A percentile compares a stretch with the other conserved stretches of the same genome.
Evolutionary conservation across 2,329 filamentous ascomycete species (phyloP).

Genomic region (Fusarium phyllophilum): DNA sequence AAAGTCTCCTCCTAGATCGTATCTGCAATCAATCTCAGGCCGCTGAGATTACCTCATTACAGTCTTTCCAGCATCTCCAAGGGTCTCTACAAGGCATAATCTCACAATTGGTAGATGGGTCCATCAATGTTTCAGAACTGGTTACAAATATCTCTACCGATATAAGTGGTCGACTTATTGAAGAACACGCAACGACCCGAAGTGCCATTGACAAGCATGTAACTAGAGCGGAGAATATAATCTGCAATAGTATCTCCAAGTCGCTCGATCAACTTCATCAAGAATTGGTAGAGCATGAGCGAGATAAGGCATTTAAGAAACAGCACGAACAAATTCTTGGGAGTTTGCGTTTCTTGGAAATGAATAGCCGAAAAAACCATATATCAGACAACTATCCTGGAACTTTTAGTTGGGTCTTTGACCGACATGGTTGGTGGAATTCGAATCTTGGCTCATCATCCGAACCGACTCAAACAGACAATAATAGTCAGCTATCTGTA

Average conservation of each 20-base stretch:
- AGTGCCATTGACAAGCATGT: too few species aligned
- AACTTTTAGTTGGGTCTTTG: background rate
- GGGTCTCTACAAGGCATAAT: accelerated
- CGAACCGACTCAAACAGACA: too few species aligned
- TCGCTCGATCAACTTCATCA: background rate
- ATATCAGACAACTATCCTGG: background rate
- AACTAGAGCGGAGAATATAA: background rate
- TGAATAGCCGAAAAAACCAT: background rate
- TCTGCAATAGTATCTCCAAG: background rate
- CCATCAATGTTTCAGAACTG: background rate
- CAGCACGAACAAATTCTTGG: background rate
- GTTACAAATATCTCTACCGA: background rate
- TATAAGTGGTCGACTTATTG: accelerated
- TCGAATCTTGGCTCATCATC: accelerated
- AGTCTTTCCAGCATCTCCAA: background rate
- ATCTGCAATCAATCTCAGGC: background rate
- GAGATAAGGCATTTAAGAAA: background rate
- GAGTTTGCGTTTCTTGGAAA: background rate
- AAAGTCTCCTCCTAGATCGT: accelerated
- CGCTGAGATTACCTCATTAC: background rate
- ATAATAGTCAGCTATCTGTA: too few species aligned
- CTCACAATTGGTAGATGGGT: accelerated
- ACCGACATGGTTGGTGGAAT: accelerated
- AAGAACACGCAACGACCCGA: background rate
- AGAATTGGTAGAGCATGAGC: accelerated